Evolutionary conservation across 2,329 filamentous ascomycete genomes (phyloP).

Genomic region (Xenoacremonium recifei): DNA sequence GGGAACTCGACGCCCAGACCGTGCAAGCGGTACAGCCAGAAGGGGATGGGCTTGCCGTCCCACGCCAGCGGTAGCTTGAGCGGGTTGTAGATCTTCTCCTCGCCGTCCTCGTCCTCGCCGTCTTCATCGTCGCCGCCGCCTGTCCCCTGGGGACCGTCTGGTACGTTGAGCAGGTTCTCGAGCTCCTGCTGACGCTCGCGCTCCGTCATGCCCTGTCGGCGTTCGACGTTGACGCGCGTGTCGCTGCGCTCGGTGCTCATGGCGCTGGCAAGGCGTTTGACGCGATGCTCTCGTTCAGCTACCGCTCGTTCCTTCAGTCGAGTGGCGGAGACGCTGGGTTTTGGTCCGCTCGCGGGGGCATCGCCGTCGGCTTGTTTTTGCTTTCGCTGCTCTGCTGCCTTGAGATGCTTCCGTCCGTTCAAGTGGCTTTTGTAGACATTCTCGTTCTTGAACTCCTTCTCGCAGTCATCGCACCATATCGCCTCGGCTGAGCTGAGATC

Average conservation of each 20-base stretch:
- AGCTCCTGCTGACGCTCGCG: conserved; percentile 92
- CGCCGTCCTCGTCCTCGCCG: conserved; percentile 71
- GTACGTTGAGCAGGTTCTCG: conserved; percentile 69
- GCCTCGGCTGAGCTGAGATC: conserved; percentile 53
- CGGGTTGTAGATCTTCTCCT: conserved; percentile 94
- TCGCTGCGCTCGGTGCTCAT: conserved; percentile 88
- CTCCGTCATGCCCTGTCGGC: conserved; percentile 96
- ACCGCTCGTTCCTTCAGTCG: conserved; percentile 85
- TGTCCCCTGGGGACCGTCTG: conserved; percentile 30
- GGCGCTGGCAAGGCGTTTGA: conserved; percentile 74
- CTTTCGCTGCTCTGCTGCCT: conserved; percentile 68
- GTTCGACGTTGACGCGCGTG: conserved; percentile 91
- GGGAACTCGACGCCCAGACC: conserved; percentile 91
- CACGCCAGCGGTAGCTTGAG: conserved; percentile 93
- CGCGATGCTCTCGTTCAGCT: conserved; percentile 81
- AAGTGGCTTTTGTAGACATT: conserved; percentile 92
- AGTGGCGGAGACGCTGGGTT: conserved; percentile 36
- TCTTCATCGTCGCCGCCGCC: conserved; percentile 53
- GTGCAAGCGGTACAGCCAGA: conserved; percentile 97
- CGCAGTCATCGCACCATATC: conserved; percentile 87
- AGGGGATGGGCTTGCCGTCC: conserved; percentile 98
- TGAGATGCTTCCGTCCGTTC: conserved; percentile 88
- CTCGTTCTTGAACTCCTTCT: conserved; percentile 92
- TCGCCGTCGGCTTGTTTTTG: conserved; percentile 41
- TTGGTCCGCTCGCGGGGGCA: conserved; percentile 26